Conservation (phyloP, 164 flowering plant species). For the Aristolochia fimbriata region DNA sequence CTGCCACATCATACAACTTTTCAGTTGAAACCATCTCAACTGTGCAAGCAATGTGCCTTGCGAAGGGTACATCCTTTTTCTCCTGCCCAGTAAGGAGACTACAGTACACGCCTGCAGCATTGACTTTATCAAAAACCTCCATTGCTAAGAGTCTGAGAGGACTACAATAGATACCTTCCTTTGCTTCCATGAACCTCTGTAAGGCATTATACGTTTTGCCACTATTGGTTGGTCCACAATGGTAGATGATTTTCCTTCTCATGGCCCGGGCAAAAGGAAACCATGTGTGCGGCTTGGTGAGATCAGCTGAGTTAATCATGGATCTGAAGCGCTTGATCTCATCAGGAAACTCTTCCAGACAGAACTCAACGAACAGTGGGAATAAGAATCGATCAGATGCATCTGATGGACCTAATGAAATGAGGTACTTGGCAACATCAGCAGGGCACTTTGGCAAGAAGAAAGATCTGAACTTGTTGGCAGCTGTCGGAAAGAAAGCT, state of each 20-base stretch:
- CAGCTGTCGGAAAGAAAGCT: conserved; percentile 74
- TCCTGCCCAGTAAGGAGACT: conserved; percentile 89
- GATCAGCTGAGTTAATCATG: conserved; percentile 66
- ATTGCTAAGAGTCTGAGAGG: conserved; percentile 87
- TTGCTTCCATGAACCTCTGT: conserved; percentile 83
- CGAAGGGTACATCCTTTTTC: conserved; percentile 69
- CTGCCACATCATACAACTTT: conserved; percentile 78
- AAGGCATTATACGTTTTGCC: conserved; percentile 90
- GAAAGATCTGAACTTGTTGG: conserved; percentile 36
- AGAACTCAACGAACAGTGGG: conserved; percentile 77
- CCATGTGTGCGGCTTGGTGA: conserved; percentile 91
- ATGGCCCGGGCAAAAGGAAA: conserved; percentile 89
- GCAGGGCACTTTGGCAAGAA: conserved; percentile 39
- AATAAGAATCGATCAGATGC: conserved; percentile 56
- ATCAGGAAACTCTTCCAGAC: conserved; percentile 67
- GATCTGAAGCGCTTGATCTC: conserved; percentile 61
- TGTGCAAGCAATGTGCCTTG: conserved; percentile 80
- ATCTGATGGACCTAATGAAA: conserved; percentile 45
- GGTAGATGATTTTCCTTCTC: conserved; percentile 81
- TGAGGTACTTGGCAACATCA: conserved; percentile 39
- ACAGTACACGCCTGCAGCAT: conserved; percentile 71
- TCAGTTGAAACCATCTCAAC: conserved; percentile 89
- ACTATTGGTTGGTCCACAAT: conserved; percentile 94
- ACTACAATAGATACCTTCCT: conserved; percentile 80
- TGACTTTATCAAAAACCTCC: conserved; percentile 94